phyloP scores from a whole-genome alignment of 2,329 filamentous ascomycete species.

The Samsoniella hepiali region DNA sequence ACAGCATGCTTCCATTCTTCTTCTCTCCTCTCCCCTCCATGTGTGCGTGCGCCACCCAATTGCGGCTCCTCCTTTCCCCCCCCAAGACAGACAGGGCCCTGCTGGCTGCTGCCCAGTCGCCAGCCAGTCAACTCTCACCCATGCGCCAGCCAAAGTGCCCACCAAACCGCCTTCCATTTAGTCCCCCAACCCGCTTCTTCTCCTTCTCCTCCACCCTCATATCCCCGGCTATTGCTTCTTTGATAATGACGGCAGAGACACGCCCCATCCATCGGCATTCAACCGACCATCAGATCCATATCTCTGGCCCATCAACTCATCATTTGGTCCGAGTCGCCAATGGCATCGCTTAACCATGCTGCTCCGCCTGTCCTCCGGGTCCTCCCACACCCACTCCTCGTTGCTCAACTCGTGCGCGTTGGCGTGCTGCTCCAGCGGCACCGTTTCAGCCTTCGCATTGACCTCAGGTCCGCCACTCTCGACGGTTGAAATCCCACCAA shows the following conservation, averaged over 20 bases:
- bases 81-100: not conserved
- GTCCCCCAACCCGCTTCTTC: slow-evolving; percentile 12
- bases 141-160: not conserved
- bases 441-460: slow-evolving; percentile 19
- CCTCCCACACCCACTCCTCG: not conserved
- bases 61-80: not conserved
- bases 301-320: not conserved
- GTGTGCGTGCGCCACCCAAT: not conserved
- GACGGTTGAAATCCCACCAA: slow-evolving; percentile 2
- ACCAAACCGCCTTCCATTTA: slow-evolving; percentile 7
- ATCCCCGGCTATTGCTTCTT: not conserved
- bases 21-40: not conserved
- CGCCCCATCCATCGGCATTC: not conserved
- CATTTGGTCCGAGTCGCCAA: not conserved
- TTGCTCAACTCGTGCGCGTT: not conserved
- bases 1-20: not conserved
- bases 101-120: no score
- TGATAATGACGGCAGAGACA: not conserved
- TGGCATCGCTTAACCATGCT: not conserved
- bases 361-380: not conserved
- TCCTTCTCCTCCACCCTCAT: not conserved
- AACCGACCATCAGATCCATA: not conserved
- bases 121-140: no score
- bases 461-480: slow-evolving; percentile 11
- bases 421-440: slow-evolving; percentile 1